phyloP scores from a whole-genome alignment of 2,329 filamentous ascomycete species.

The Fusarium sp. region DNA sequence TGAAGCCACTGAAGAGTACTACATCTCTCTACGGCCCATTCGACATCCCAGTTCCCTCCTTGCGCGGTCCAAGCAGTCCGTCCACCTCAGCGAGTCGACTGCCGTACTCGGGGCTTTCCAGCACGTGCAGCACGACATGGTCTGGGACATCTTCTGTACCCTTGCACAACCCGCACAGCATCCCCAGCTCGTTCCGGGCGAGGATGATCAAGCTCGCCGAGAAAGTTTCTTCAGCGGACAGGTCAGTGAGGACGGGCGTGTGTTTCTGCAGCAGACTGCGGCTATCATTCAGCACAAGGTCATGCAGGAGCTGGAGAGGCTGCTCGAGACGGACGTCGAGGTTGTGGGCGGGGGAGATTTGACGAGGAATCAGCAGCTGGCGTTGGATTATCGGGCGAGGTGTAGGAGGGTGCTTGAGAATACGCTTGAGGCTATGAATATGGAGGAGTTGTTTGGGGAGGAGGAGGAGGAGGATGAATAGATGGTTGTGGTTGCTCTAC shows the following conservation, averaged over 20 bases:
- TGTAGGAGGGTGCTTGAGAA: constrained; percentile 61
- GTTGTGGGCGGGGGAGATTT: constrained; percentile 54
- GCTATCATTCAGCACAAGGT: constrained; percentile 58
- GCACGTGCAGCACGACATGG: constrained; percentile 64
- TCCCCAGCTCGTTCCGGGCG: constrained; percentile 46
- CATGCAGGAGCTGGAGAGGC: constrained; percentile 55
- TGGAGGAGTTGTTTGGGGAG: constrained; percentile 46
- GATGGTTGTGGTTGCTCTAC: constrained; percentile 6
- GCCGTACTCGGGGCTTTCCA: constrained; percentile 55
- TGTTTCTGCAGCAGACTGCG: constrained; percentile 51
- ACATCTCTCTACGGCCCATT: constrained; percentile 65
- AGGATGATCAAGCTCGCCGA: constrained; percentile 43
- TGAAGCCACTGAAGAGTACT: constrained; percentile 55
- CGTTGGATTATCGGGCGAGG: constrained; percentile 60
- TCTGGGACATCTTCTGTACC: constrained; percentile 60
- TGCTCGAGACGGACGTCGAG: constrained; percentile 60
- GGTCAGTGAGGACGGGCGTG: constrained; percentile 44
- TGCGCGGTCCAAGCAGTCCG: constrained; percentile 54
- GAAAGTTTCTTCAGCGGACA: constrained; percentile 48
- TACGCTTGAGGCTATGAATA: constrained; percentile 55
- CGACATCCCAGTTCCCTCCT: constrained; percentile 60
- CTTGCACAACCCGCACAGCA: constrained; percentile 51
- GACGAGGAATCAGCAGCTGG: constrained; percentile 61
- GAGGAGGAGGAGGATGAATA: constrained; percentile 32
- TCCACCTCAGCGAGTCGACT: constrained; percentile 46